Evolutionary conservation across 148 eudicot species (phyloP), one percentile per base, ranked within the genome.

Genomic region (Arbutus unedo): DNA sequence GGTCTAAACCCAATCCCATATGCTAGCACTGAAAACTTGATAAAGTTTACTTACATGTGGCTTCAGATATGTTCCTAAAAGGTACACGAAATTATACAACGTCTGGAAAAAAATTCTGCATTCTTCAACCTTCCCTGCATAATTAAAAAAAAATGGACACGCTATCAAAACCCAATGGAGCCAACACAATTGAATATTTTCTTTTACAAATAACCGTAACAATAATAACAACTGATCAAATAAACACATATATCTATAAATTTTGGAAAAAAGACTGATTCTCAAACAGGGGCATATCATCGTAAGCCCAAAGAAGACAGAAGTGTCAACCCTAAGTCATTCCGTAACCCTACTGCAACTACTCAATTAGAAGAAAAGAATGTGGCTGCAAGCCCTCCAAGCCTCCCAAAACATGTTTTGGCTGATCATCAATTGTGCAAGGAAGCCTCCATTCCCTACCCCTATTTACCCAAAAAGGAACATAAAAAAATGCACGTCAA

Each of bases 11-110:
- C 15, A 25, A 31, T 78, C 9, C 18, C 44, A 67, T 45, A 48
- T 45, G 23, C 38, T 48, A 16, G 25, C 13, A 82, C 68, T 23
- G 41, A 81, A 72, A 50, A 55, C 62, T 10, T 56, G 25, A 81
- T 25, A 75, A 44, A 11, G 38, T 76, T 47, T 78, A 85, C 99
- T 93, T 83, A 96, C 99, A 86, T 93, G 89, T 84, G 99, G 99
- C 86, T 94, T 97, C 77, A 91, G 81, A 90, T 94, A 97, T 41
- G 99, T 97, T 80, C 97, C 96, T 91, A 97, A 84, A 57, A 94
- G 93, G 87, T 94, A 93, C 18, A 93, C 93, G 87, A 94, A 93
- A 81, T 87, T 91, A 85, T 97, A 94, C 76, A 94, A 83, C 14
- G 93, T 92, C 88, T 80, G 84, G 81, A 93, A 88, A 85, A 89